These are phyloP conservation scores for Plectosphaerella sp. DNA, from an alignment of 2,329 filamentous ascomycete species.

Conservation along the genomic window DNA sequence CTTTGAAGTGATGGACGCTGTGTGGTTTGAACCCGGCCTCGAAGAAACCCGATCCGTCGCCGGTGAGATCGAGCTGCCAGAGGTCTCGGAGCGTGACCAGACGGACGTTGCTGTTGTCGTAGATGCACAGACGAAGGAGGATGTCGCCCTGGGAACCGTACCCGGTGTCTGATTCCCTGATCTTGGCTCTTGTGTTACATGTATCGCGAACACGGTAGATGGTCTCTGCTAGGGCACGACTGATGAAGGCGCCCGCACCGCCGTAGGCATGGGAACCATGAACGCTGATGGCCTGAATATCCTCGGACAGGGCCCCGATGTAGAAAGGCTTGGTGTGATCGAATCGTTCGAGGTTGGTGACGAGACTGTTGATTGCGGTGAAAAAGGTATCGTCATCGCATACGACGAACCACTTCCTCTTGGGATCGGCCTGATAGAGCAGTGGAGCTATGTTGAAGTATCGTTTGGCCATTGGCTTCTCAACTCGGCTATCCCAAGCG, in stretches of 20 bases:
- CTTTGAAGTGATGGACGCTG: slow-evolving; percentile 30
- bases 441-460: slow-evolving; percentile 43
- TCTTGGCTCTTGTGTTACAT: slow-evolving; percentile 23
- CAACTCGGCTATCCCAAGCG: slow-evolving; percentile 35
- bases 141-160: slow-evolving; percentile 31
- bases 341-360: slow-evolving; percentile 38
- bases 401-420: slow-evolving; percentile 47
- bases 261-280: slow-evolving; percentile 56
- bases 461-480: slow-evolving; percentile 40
- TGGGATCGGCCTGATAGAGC: slow-evolving; percentile 33
- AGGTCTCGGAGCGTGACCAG: slow-evolving; percentile 31
- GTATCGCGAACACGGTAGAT: slow-evolving; percentile 33
- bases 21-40: slow-evolving; percentile 34
- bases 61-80: slow-evolving; percentile 22
- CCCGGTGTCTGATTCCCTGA: slow-evolving; percentile 15
- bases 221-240: slow-evolving; percentile 23
- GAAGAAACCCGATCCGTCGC: slow-evolving; percentile 40
- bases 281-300: slow-evolving; percentile 41
- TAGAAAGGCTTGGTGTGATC: slow-evolving; percentile 47
- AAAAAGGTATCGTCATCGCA: slow-evolving; percentile 60
- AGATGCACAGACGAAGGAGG: slow-evolving; percentile 34
- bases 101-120: slow-evolving; percentile 27
- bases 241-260: slow-evolving; percentile 38
- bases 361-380: slow-evolving; percentile 45
- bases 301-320: slow-evolving; percentile 54